A percentile compares a stretch with the other conserved stretches of the same genome.
Evolutionary conservation across 257 asterid genomes (phyloP).

Genomic region (Pogostemon cablin): DNA sequence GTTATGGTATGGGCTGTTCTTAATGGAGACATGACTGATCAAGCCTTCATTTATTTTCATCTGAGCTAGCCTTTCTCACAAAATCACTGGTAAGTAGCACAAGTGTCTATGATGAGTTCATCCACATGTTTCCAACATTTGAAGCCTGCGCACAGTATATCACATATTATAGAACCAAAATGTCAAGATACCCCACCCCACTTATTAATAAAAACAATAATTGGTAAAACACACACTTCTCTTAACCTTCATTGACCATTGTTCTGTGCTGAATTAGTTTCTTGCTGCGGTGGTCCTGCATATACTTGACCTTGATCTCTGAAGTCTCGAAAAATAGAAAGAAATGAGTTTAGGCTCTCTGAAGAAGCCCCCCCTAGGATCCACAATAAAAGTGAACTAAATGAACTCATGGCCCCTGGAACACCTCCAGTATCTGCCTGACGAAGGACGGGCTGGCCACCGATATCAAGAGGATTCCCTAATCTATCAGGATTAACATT

Average conservation of each 20-base stretch:
- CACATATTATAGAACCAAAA: constrained; percentile 11
- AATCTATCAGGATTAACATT: constrained; percentile 53
- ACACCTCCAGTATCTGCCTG: constrained; percentile 66
- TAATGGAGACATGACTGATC: not conserved
- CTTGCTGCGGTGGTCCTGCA: constrained; percentile 60
- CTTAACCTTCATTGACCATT: constrained; percentile 39
- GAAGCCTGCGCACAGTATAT: constrained; percentile 11
- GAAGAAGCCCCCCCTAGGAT: constrained; percentile 94
- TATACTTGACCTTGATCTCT: constrained; percentile 88
- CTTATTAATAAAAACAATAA: not conserved
- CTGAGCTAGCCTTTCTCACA: constrained; percentile 11
- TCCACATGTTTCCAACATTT: constrained; percentile 5
- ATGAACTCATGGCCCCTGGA: constrained; percentile 83
- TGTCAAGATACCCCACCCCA: not conserved
- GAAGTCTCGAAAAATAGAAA: constrained; percentile 81
- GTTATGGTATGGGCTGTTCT: not conserved
- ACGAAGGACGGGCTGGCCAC: constrained; percentile 54
- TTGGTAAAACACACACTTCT: not conserved
- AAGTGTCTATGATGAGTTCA: constrained; percentile 10
- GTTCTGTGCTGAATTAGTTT: constrained; percentile 48
- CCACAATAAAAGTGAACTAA: constrained; percentile 84
- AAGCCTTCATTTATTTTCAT: constrained; percentile 19
- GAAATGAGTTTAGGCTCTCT: constrained; percentile 89
- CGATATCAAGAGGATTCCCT: constrained; percentile 67
- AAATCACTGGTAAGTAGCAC: not conserved